Evolutionary conservation across 2,329 filamentous ascomycete species (phyloP), one percentile per base, ranked within the genome.

Genomic region (Clonostachys rhizophaga): DNA sequence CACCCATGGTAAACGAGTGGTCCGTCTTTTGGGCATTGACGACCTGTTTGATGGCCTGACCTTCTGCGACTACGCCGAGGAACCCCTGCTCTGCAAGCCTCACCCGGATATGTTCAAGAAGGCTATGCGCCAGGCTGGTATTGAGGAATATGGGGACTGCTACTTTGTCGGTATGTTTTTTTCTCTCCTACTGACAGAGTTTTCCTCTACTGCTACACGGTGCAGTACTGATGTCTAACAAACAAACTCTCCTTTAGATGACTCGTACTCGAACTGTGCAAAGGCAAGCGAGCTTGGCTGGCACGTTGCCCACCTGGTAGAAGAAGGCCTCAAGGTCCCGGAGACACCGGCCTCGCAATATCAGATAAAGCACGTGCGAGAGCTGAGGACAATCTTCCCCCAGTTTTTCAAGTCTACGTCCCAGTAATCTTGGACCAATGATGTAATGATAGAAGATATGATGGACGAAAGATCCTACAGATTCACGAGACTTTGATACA

Each of bases 41-140:
- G 89, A 96, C 62, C 70, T 92, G 24, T 99, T 99, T 61, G 92
- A 97, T 52, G 94, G 94, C 8, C 82, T 97, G 51, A 99, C 94
- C 0, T 99, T 83, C 65, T 99, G 95, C 62, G 89, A 99, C 66
- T 99, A 99, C 67, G 77, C 73, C 11, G 69, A 78, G 14, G 71
- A 81, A 40, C 86, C 81, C 6, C 76, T 99, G 51, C 68, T 95
- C 42, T 96, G 94, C 72, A 99, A 99, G 65, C 94, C 94, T 4
- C 79, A 87, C 48, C 75, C 76, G 45, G 82, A 84, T 45, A 94
- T 95, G 86, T 99, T 84, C 62, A 79, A 79, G 36, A 96, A 94
- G 69, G 94, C 89, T 6, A 96, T 97, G 87, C 73, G 67, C 42
- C 87, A 97, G 57, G 91, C 92, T 0, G 87, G 85, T 1, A 81